Percentiles rank a stretch among this genome's conserved stretches.
These are phyloP conservation scores for Aureobasidium musti DNA, from an alignment of 2,329 filamentous ascomycete species.

Conservation along the genomic window DNA sequence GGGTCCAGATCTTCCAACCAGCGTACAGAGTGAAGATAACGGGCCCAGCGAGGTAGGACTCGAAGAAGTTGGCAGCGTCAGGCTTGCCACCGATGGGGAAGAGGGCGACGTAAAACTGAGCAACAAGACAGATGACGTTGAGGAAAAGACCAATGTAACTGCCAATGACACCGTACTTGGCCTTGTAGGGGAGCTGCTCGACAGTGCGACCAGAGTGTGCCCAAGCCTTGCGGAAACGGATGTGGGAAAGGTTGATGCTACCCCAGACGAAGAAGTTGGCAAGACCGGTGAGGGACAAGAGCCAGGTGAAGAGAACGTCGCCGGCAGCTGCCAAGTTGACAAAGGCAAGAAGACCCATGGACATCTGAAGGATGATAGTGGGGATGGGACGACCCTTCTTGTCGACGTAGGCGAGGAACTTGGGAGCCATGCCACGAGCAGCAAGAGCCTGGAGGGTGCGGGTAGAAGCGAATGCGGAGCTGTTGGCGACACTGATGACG, in stretches of 20 bases:
- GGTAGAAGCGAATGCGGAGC: slow-evolving; percentile 58
- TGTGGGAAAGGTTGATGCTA: slow-evolving; percentile 81
- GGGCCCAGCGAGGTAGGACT: slow-evolving; percentile 34
- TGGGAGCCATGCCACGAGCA: slow-evolving; percentile 66
- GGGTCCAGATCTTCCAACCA: slow-evolving; percentile 33
- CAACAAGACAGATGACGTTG: slow-evolving; percentile 56
- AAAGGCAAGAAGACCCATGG: slow-evolving; percentile 71
- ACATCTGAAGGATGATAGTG: slow-evolving; percentile 66
- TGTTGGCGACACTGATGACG: slow-evolving; percentile 59
- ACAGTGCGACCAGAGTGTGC: slow-evolving; percentile 61
- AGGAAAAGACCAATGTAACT: slow-evolving; percentile 61
- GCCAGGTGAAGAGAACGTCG: slow-evolving; percentile 69
- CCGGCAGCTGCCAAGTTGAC: slow-evolving; percentile 63
- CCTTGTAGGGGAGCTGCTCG: slow-evolving; percentile 63
- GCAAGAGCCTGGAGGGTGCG: slow-evolving; percentile 55
- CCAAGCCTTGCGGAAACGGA: slow-evolving; percentile 82
- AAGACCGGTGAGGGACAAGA: slow-evolving; percentile 69
- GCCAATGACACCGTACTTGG: slow-evolving; percentile 60
- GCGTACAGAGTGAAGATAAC: slow-evolving; percentile 35
- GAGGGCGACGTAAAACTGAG: slow-evolving; percentile 42
- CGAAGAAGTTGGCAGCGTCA: slow-evolving; percentile 33
- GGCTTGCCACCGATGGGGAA: slow-evolving; percentile 30
- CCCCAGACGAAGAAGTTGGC: slow-evolving; percentile 76
- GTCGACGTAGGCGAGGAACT: slow-evolving; percentile 76
- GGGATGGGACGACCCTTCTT: slow-evolving; percentile 75